A percentile compares a stretch with the other conserved stretches of the same genome.
phyloP scores from a whole-genome alignment of 495 filamentous ascomycete species.

The Penicillium fimorum region DNA sequence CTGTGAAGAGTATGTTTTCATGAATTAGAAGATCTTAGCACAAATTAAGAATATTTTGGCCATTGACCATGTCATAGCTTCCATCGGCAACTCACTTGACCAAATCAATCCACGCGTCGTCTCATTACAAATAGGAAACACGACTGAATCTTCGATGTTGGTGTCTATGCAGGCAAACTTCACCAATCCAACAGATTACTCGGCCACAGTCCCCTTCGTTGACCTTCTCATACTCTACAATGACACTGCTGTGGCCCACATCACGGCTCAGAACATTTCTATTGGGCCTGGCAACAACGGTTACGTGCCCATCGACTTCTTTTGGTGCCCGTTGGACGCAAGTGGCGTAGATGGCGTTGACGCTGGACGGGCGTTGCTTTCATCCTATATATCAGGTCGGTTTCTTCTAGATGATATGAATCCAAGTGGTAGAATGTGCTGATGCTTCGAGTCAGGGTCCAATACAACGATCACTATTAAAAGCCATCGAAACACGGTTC shows the following conservation, averaged over 20 bases:
- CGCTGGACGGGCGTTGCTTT: slow-evolving; percentile 70
- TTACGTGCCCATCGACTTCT: slow-evolving; percentile 63
- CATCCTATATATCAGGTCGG: slow-evolving; percentile 81
- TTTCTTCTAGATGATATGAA: not conserved
- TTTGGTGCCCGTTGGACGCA: slow-evolving; percentile 66
- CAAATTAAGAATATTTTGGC: slow-evolving; percentile 14
- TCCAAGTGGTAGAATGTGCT: not conserved
- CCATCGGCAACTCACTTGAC: slow-evolving; percentile 48
- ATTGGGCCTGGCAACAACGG: slow-evolving; percentile 69
- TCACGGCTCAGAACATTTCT: slow-evolving; percentile 57
- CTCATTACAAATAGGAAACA: slow-evolving; percentile 64
- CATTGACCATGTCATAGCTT: slow-evolving; percentile 32
- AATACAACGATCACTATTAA: slow-evolving; percentile 77
- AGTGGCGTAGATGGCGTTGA: slow-evolving; percentile 58
- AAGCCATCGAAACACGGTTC: slow-evolving; percentile 68
- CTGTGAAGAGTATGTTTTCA: slow-evolving; percentile 76
- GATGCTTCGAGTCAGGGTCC: slow-evolving; percentile 43
- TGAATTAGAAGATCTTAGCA: slow-evolving; percentile 22
- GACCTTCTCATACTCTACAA: slow-evolving; percentile 75
- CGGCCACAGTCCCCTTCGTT: slow-evolving; percentile 72
- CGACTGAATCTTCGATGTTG: slow-evolving; percentile 63
- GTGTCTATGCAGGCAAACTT: slow-evolving; percentile 71
- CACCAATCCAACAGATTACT: slow-evolving; percentile 86
- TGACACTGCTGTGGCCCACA: slow-evolving; percentile 70
- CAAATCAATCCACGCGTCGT: slow-evolving; percentile 60